Conservation (phyloP, 371 early-diverging fungal genomes). For the Syncephalastrum sp. region DNA sequence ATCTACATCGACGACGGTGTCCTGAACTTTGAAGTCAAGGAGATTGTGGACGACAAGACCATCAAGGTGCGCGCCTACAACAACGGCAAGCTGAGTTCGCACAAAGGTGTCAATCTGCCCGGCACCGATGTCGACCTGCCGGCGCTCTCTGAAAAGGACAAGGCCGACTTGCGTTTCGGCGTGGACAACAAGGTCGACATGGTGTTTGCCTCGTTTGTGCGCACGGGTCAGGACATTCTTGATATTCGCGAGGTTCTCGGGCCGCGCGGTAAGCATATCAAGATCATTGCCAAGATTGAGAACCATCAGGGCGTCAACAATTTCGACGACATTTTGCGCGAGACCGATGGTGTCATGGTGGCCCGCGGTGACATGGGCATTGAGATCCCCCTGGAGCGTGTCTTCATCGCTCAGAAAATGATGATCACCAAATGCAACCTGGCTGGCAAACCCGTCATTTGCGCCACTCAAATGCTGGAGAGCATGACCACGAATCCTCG, state of each 20-base stretch:
- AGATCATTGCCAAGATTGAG: slow-evolving; percentile 97
- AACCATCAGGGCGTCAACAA: slow-evolving; percentile 94
- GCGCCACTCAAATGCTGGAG: slow-evolving; percentile 99
- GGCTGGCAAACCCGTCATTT: slow-evolving; percentile 95
- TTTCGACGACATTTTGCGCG: slow-evolving; percentile 94
- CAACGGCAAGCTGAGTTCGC: slow-evolving; percentile 72
- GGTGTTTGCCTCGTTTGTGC: slow-evolving; percentile 97
- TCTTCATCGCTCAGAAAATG: slow-evolving; percentile 95
- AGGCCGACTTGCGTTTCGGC: slow-evolving; percentile 87
- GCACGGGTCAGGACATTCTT: slow-evolving; percentile 84
- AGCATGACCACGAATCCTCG: slow-evolving; percentile 96
- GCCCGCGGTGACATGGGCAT: slow-evolving; percentile 99
- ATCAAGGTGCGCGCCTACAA: slow-evolving; percentile 76
- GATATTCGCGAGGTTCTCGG: slow-evolving; percentile 82
- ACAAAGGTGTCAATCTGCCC: slow-evolving; percentile 93
- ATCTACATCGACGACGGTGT: slow-evolving; percentile 91
- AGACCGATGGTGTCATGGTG: slow-evolving; percentile 98
- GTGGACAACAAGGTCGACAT: slow-evolving; percentile 94
- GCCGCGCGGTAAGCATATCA: slow-evolving; percentile 79
- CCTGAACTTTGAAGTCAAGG: slow-evolving; percentile 79
- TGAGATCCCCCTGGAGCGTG: slow-evolving; percentile 92
- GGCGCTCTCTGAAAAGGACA: slow-evolving; percentile 94
- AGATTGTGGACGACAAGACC: slow-evolving; percentile 53
- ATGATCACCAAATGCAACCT: slow-evolving; percentile 94
- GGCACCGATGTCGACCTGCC: slow-evolving; percentile 86